A percentile compares a stretch with the other conserved stretches of the same genome.
Evolutionary conservation across 768 basidiomycete genomes (phyloP).

Genomic region (Hericium coralloides): DNA sequence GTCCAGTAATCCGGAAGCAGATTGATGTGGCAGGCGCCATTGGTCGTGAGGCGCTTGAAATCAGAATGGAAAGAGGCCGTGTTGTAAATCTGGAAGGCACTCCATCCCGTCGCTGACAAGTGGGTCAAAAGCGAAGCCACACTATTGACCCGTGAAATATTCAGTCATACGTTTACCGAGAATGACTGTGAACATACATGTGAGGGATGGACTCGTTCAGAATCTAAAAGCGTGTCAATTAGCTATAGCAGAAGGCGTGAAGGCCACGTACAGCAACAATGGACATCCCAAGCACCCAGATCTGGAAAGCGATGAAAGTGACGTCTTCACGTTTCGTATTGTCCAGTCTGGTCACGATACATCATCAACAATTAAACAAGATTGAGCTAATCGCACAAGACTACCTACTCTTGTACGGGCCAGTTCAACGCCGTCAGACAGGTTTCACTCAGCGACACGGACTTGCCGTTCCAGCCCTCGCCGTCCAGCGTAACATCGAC

Average conservation of each 20-base stretch:
- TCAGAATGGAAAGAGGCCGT: conserved; percentile 49
- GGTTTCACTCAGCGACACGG: conserved; percentile 30
- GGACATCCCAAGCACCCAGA: conserved; percentile 78
- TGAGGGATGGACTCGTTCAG: conserved; percentile 79
- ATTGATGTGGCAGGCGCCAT: conserved; percentile 53
- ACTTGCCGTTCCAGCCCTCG: conserved; percentile 24
- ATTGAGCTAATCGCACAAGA: neutral
- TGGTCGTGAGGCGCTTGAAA: conserved; percentile 48
- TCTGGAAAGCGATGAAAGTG: conserved; percentile 68
- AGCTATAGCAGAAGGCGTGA: neutral
- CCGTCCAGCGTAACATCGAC: conserved; percentile 24
- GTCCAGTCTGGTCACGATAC: conserved; percentile 35
- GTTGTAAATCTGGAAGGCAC: conserved; percentile 52
- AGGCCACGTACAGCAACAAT: conserved; percentile 39
- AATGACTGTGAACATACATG: conserved; percentile 26
- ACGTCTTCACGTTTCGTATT: conserved; percentile 74
- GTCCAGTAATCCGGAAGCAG: conserved; percentile 62
- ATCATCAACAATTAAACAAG: conserved; percentile 4
- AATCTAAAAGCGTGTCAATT: conserved; percentile 16
- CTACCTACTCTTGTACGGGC: conserved; percentile 55
- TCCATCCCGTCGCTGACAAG: conserved; percentile 65
- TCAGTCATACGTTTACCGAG: neutral
- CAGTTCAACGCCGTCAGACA: conserved; percentile 62
- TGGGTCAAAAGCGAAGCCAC: conserved; percentile 68
- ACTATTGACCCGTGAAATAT: conserved; percentile 16